Conservation (phyloP, 495 filamentous ascomycete genomes). For the Aspergillus nidulans region DNA sequence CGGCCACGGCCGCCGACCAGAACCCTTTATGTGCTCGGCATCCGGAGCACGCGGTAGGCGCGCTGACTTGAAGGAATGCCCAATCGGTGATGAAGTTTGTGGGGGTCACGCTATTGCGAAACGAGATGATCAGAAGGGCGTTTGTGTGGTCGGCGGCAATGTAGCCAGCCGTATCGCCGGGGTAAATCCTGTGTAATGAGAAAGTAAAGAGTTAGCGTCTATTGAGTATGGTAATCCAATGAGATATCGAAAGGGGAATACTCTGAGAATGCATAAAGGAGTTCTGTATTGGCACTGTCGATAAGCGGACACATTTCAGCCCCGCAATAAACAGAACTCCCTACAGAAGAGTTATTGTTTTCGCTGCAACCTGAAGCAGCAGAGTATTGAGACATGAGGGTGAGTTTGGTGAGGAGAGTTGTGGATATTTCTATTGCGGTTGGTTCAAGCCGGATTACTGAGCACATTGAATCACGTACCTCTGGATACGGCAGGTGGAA, state of each 20-base stretch:
- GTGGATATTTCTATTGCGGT: neutral
- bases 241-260: constrained; percentile 22
- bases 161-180: constrained; percentile 57
- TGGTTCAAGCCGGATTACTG: neutral
- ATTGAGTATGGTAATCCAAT: neutral
- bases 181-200: constrained; percentile 31
- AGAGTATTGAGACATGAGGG: constrained; percentile 46
- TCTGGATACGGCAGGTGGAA: too few species aligned
- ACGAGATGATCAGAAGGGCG: constrained; percentile 52
- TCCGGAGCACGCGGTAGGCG: constrained; percentile 12
- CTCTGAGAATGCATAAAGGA: constrained; percentile 49
- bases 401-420: neutral
- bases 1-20: constrained; percentile 41
- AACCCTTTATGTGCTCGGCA: constrained; percentile 48
- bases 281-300: constrained; percentile 44
- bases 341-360: constrained; percentile 27
- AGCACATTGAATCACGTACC: too few species aligned
- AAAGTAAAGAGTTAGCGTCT: neutral
- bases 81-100: constrained; percentile 57
- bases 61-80: constrained; percentile 23
- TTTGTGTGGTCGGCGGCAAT: constrained; percentile 55
- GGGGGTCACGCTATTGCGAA: constrained; percentile 54
- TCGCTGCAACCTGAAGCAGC: constrained; percentile 56
- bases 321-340: constrained; percentile 45
- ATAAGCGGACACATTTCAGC: constrained; percentile 49